Evolutionary conservation across 2,329 filamentous ascomycete genomes (phyloP), one percentile per base, ranked within the genome.

Genomic region (Pseudogymnoascus sp.): DNA sequence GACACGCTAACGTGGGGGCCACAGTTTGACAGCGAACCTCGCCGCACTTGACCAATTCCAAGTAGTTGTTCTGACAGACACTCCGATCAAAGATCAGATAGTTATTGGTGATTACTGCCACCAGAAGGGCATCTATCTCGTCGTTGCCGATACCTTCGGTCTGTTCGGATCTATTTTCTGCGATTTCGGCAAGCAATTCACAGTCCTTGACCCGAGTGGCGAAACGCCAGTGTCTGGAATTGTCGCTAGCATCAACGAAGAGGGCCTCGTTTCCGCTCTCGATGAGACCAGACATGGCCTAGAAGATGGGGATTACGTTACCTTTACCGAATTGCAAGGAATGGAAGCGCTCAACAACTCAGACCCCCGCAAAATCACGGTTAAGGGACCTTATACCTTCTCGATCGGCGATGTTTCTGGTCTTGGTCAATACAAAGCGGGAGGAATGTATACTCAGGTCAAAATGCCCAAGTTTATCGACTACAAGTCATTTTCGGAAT

Each of bases 351-450:
- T 99, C 64, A 99, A 99, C 73, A 83, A 83, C 68, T 82, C 84
- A 47, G 89, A 90, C 64, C 93, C 94, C 58, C 86, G 90, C 67
- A 96, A 97, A 78, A 84, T 99, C 64, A 90, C 88, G 3, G 91
- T 97, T 58, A 97, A 96, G 77, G 94, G 90, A 0, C 94, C 94
- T 3, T 99, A 97, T 74, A 96, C 92, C 7, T 99, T 99, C 76
- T 94, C 91, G 12, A 97, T 99, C 68, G 94, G 93, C 41, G 91
- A 97, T 72, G 91, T 97, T 8, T 90, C 89, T 22, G 87, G 85
- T 5, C 81, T 97, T 36, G 94, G 94, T 36, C 82, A 89, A 69
- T 99, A 99, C 78, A 79, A 90, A 78, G 84, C 89, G 59, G 93
- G 93, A 53, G 94, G 94, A 63, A 83, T 96, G 63, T 99, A 89